Base-by-base conservation (phyloP, 2,329 filamentous ascomycete genomes). In the Cytospora mali region DNA sequence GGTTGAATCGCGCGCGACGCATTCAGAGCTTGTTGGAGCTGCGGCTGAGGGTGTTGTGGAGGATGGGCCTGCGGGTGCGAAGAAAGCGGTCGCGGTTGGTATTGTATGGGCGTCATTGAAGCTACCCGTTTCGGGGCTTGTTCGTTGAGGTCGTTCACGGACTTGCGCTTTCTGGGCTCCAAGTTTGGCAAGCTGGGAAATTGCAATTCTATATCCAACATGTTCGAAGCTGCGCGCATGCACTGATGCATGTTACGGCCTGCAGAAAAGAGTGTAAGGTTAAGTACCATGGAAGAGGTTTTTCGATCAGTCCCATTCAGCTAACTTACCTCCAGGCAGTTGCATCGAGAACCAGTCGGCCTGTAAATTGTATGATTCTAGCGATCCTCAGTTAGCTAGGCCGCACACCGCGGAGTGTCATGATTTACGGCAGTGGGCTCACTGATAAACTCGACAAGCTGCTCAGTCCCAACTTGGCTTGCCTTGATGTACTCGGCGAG, bases 401-500 rank as follows among this genome's bases (percentile, higher is more conserved):
- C 39, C 39, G 28, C 31, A 48, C 50, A 27, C 25, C 50, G 7
- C 39, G n/a, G n/a, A 23, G 25, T 18, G 21, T 39, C 25, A 35
- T 27, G 13, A n/a, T n/a, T 42, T n/a, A 33, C 14, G 27, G 35
- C 16, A 21, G n/a, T 21, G 58, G 21, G 53, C 58, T 60, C 50
- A 60, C 58, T 79, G 67, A 86, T 75, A 64, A 86, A 84, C 14
- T 74, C 73, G 23, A 79, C 77, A 31, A 86, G 71, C 21, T 71
- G 72, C 13, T 75, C 71, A 27, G 84, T 70, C 61, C 83, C 79
- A 63, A 85, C 72, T 31, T 76, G 72, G 74, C 83, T 86, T 64
- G 77, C 77, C 68, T 85, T 86, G 72, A 86, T 81, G 68, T 85
- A 82, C 72, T 86, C 84, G 62, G 78, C 81, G 61, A 86, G 77